A percentile compares a stretch with the other conserved stretches of the same genome.
These are phyloP conservation scores for Sclerotinia nivalis DNA, from an alignment of 2,329 filamentous ascomycete species.

Conservation along the genomic window DNA sequence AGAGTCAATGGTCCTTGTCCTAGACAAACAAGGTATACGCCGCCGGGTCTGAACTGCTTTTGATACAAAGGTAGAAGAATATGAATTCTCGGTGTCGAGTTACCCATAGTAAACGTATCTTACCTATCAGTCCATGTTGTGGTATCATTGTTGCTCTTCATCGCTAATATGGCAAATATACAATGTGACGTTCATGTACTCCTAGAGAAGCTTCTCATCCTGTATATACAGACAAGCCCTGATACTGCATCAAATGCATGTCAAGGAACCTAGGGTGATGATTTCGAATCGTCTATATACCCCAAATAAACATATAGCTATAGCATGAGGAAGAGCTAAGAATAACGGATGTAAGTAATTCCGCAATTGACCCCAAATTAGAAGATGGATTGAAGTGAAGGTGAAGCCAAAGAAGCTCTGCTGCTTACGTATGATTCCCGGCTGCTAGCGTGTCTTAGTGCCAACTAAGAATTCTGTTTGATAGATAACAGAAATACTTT, in stretches of 20 bases:
- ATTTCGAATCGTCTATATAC: not conserved
- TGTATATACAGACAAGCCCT: not conserved
- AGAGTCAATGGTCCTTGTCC: slow-evolving; percentile 1
- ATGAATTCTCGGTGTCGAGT: not conserved
- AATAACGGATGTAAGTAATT: not conserved
- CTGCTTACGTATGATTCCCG: too few species aligned
- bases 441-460: not conserved
- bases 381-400: not conserved
- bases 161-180: not conserved
- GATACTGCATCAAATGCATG: not conserved
- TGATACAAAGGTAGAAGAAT: not conserved
- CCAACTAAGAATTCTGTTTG: not conserved
- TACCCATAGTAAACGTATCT: not conserved
- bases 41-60: not conserved
- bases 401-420: not conserved
- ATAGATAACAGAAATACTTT: not conserved
- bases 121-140: not conserved
- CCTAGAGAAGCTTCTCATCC: not conserved
- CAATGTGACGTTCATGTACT: not conserved
- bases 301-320: not conserved
- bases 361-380: not conserved
- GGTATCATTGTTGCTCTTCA: too few species aligned
- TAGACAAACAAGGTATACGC: not conserved
- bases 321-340: not conserved
- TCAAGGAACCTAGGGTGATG: not conserved